Percentiles rank a stretch among this genome's conserved stretches.
Conservation (phyloP, 2,329 filamentous ascomycete species). For the Cordyceps javanica region DNA sequence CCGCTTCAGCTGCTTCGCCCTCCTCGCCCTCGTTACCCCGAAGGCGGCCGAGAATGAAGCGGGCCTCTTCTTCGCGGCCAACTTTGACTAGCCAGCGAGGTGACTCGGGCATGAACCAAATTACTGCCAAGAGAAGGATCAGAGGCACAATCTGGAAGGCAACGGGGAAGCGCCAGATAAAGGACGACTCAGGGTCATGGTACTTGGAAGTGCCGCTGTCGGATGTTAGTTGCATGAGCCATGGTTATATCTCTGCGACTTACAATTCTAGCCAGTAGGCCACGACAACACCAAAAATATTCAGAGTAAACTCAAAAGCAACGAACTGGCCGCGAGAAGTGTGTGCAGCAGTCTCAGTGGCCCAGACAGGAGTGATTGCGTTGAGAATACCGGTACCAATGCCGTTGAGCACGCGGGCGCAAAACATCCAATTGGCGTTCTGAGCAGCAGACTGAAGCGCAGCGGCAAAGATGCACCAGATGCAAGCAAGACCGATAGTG, state of each 20-base stretch:
- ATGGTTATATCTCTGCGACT: not conserved
- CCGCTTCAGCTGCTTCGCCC: slow-evolving; percentile 47
- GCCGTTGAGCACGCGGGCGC: slow-evolving; percentile 44
- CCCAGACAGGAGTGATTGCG: slow-evolving; percentile 65
- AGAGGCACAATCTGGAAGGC: slow-evolving; percentile 65
- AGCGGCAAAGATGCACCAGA: slow-evolving; percentile 56
- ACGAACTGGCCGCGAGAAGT: slow-evolving; percentile 63
- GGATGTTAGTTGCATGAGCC: not conserved
- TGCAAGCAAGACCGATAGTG: slow-evolving; percentile 53
- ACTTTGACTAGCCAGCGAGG: slow-evolving; percentile 62
- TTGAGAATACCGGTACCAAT: slow-evolving; percentile 66
- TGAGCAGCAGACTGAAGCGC: slow-evolving; percentile 58
- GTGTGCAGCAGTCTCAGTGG: slow-evolving; percentile 62
- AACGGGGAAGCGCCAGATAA: slow-evolving; percentile 64
- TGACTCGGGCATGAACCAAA: slow-evolving; percentile 66
- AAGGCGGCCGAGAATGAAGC: slow-evolving; percentile 57
- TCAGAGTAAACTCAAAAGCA: slow-evolving; percentile 66
- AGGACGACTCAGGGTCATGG: slow-evolving; percentile 48
- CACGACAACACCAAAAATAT: slow-evolving; percentile 60
- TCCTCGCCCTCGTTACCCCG: slow-evolving; percentile 53
- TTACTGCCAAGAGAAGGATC: slow-evolving; percentile 44
- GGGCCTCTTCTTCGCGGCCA: slow-evolving; percentile 60
- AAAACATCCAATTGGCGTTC: slow-evolving; percentile 66
- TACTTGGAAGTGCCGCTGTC: slow-evolving; percentile 50
- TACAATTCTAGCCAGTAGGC: slow-evolving; percentile 53